A percentile compares a stretch with the other conserved stretches of the same genome.
Evolutionary conservation across 768 basidiomycete genomes (phyloP).

Genomic region (Suillus fuscotomentosus): DNA sequence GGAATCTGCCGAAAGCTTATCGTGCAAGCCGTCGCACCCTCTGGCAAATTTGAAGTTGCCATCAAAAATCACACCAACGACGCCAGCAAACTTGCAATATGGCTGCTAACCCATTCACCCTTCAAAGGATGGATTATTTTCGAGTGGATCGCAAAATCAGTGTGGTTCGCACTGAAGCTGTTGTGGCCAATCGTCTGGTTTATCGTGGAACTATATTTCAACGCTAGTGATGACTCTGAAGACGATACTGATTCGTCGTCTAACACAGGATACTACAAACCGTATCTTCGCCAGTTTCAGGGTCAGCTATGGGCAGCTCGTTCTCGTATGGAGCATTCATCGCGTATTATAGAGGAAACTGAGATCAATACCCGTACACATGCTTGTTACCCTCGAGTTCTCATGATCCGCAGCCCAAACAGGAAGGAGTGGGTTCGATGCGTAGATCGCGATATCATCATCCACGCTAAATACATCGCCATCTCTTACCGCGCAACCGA

Average conservation of each 20-base stretch:
- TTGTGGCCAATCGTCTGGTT: slow-evolving; percentile 9
- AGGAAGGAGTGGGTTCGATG: slow-evolving; percentile 5
- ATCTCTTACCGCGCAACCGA: slow-evolving; percentile 15
- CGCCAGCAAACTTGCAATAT: slow-evolving; percentile 10
- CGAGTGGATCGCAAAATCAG: slow-evolving; percentile 8
- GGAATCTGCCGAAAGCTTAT: slow-evolving; percentile 12
- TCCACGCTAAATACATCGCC: slow-evolving; percentile 10
- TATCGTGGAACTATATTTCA: not conserved
- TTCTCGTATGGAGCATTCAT: slow-evolving; percentile 15
- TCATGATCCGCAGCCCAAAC: slow-evolving; percentile 3
- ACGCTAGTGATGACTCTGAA: not conserved
- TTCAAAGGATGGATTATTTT: not conserved
- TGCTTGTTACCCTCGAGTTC: slow-evolving; percentile 11
- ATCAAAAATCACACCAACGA: slow-evolving; percentile 1
- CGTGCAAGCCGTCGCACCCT: slow-evolving; percentile 12
- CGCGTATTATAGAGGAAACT: not conserved
- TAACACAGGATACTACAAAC: slow-evolving; percentile 5
- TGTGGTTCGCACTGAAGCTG: slow-evolving; percentile 7
- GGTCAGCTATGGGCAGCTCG: slow-evolving; percentile 21
- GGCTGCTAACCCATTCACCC: slow-evolving; percentile 9
- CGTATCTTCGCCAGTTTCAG: slow-evolving; percentile 11
- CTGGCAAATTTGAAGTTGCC: not conserved
- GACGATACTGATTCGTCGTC: not conserved
- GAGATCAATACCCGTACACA: slow-evolving; percentile 11
- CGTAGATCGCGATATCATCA: slow-evolving; percentile 3